These are phyloP conservation scores for Ophiostoma australiae DNA, from an alignment of 2,329 filamentous ascomycete species.

Conservation along the genomic window DNA sequence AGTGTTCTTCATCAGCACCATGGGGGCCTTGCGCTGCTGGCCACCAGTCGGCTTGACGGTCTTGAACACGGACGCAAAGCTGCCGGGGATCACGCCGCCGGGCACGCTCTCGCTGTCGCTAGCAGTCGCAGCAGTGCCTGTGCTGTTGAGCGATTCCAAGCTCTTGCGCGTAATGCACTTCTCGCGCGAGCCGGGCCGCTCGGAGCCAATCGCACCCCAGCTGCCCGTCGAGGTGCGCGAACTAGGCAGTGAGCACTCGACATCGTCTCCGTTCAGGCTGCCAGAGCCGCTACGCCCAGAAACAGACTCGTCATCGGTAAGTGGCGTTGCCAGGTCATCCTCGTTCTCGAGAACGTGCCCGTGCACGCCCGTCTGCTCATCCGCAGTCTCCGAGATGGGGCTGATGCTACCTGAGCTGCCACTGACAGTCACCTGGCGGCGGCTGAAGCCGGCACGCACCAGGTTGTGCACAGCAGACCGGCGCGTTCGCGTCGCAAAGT, in stretches of 20 bases:
- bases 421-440: conserved; percentile 70
- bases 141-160: conserved; percentile 61
- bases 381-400: conserved; percentile 76
- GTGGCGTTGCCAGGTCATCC: conserved; percentile 55
- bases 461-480: conserved; percentile 88
- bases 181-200: conserved; percentile 68
- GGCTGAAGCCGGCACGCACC: conserved; percentile 81
- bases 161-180: conserved; percentile 51
- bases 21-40: conserved; percentile 70
- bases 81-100: conserved; percentile 51
- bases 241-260: conserved; percentile 63
- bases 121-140: conserved; percentile 22
- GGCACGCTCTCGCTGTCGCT: conserved; percentile 37
- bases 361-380: conserved; percentile 34
- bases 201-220: conserved; percentile 78
- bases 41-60: conserved; percentile 53
- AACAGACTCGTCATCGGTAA: conserved; percentile 72
- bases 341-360: background rate
- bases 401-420: conserved; percentile 83
- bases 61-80: conserved; percentile 64
- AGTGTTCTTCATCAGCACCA: conserved; percentile 79
- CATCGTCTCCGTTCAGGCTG: conserved; percentile 68
- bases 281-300: conserved; percentile 68
- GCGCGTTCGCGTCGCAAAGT: conserved; percentile 89
- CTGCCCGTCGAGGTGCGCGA: conserved; percentile 69